Conservation (phyloP, 179 eudicot genomes). For the Drosera spatulata region DNA sequence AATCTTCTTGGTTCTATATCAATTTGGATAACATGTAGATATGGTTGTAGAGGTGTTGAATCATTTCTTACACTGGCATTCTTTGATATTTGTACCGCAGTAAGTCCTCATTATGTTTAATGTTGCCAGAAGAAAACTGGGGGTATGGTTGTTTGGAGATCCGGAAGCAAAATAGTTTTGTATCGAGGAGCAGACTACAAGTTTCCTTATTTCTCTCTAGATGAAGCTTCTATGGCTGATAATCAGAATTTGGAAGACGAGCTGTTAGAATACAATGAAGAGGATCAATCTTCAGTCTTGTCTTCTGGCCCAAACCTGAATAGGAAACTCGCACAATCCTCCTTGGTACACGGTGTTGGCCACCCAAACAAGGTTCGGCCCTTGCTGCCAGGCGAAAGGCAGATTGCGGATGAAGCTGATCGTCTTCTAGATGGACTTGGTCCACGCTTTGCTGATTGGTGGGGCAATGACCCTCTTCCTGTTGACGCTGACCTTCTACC, state of each 20-base stretch:
- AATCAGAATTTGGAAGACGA: constrained; percentile 10
- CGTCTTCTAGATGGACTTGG: constrained; percentile 79
- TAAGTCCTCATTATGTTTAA: constrained; percentile 7
- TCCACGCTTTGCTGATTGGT: constrained; percentile 94
- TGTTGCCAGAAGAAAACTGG: constrained; percentile 85
- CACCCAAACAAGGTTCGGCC: constrained; percentile 62
- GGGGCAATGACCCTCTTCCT: constrained; percentile 93
- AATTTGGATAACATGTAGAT: no score
- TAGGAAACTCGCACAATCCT: constrained; percentile 26
- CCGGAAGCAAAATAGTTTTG: constrained; percentile 75
- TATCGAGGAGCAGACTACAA: constrained; percentile 83
- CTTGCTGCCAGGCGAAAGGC: constrained; percentile 80
- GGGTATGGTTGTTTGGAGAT: constrained; percentile 93
- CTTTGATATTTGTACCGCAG: background rate
- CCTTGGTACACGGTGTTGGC: constrained; percentile 80
- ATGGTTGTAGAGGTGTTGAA: no score
- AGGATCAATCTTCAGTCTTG: constrained; percentile 18
- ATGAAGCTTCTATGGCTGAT: constrained; percentile 24
- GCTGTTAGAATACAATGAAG: constrained; percentile 14
- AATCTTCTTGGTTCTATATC: no score
- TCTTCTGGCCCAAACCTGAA: constrained; percentile 18
- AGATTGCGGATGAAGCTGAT: constrained; percentile 77
- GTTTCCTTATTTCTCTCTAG: constrained; percentile 72
- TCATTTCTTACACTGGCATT: background rate
- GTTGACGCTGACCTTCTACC: constrained; percentile 98